Conservation (phyloP, 2,329 filamentous ascomycete genomes). For the Colletotrichum tamarilloi region DNA sequence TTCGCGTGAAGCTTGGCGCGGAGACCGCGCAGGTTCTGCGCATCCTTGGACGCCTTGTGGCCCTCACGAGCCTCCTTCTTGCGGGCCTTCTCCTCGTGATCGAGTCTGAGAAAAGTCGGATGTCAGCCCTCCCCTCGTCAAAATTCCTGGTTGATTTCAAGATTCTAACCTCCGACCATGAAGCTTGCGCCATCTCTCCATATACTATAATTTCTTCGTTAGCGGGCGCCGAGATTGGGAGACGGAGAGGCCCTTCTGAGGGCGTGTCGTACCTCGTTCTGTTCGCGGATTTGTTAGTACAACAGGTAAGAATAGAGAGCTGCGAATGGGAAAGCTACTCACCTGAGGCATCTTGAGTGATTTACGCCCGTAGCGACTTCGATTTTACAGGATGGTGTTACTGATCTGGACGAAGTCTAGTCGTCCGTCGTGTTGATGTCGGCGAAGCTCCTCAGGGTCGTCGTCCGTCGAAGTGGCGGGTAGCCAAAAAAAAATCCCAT, state of each 20-base stretch:
- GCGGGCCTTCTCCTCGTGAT: slow-evolving; percentile 88
- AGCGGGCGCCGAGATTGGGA: background rate
- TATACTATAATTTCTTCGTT: slow-evolving; percentile 70
- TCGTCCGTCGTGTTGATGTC: background rate
- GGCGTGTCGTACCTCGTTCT: background rate
- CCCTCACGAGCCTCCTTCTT: slow-evolving; percentile 90
- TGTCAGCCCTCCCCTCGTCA: background rate
- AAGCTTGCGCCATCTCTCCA: slow-evolving; percentile 66
- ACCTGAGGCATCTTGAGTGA: slow-evolving; percentile 32
- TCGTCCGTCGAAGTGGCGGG: slow-evolving; percentile 27
- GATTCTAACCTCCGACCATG: slow-evolving; percentile 53
- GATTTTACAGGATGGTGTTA: background rate
- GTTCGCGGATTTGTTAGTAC: background rate
- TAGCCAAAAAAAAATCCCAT: slow-evolving; percentile 27
- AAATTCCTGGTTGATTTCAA: background rate
- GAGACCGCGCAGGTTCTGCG: slow-evolving; percentile 92
- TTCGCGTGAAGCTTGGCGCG: slow-evolving; percentile 93
- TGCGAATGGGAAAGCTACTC: background rate
- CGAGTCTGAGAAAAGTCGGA: slow-evolving; percentile 52
- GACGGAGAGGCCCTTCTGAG: background rate
- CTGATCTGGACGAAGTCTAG: background rate
- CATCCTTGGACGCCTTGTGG: slow-evolving; percentile 88
- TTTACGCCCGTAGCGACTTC: slow-evolving; percentile 25
- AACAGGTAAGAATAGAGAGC: background rate
- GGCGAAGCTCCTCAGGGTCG: background rate